Evolutionary conservation across 306 rosid genomes (phyloP), one percentile per base, ranked within the genome.

Genomic region (Glycyrrhiza uralensis): DNA sequence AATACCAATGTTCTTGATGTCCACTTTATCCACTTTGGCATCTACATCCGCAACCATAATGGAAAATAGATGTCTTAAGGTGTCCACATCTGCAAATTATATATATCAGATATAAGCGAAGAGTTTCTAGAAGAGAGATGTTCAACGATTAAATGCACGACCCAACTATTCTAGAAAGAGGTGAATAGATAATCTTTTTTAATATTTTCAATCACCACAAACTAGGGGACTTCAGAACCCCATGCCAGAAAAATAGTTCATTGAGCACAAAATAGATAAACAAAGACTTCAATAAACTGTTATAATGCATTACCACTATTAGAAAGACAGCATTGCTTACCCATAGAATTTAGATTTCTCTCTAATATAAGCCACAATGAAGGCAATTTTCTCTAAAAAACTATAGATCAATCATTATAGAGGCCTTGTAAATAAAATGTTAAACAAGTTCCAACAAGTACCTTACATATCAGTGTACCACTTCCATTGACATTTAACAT

Each of bases 1-100:
- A 30, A 67, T 83, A 86, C 96, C 90, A 51, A 68, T 89, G 76
- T 42, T 82, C 97, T 86, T 87, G 74, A 69, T 47, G 69, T 90
- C 98, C 64, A 88, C 98, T 72, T 80, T 92, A 76, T 90, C 96
- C 71, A 72, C 81, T 79, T 85, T 90, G 26, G 78, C 91, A 82
- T 90, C 98, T 90, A 69, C 82, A 85, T n/a, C n/a, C n/a, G n/a
- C n/a, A 38, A 38, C 12, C 20, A 29, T 12, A 49, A 18, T 2
- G 41, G 51, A 59, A 58, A 58, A 29, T 14, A 57, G 33, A 58
- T 47, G 47, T 19, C 69, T 57, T 69, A 47, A 49, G 63, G 66
- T n/a, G 56, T 26, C 71, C 19, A 50, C 57, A 49, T 24, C 36
- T 35, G 22, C 23, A 38, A 68, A 63, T 58, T 19, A 24, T 2